Evolutionary conservation across 2,329 filamentous ascomycete species (phyloP).

Genomic region (Sporothrix variecibatus): DNA sequence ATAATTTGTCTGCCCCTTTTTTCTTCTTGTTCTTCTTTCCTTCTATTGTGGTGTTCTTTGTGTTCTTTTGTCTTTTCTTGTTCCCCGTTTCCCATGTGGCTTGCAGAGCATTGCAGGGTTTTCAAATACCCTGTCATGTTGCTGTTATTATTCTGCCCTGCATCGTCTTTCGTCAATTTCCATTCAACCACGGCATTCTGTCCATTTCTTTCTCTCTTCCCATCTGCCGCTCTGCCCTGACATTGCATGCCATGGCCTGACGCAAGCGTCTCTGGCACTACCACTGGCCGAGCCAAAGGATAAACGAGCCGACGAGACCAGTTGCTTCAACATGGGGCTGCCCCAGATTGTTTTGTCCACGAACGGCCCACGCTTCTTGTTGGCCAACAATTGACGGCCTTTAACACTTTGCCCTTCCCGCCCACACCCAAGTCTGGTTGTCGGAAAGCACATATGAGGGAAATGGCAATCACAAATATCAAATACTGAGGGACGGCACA

Average conservation of each 20-base stretch:
- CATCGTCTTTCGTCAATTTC: not conserved
- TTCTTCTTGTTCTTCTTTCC: not conserved
- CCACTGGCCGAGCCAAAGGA: not conserved
- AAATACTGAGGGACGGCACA: constrained; percentile 16
- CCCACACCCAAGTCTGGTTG: not conserved
- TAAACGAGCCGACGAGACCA: not conserved
- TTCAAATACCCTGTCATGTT: not conserved
- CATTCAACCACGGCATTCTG: not conserved
- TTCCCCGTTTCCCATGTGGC: not conserved
- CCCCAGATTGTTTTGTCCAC: not conserved
- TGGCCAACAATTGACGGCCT: not conserved
- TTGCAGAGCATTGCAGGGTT: constrained; percentile 8
- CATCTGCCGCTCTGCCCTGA: not conserved
- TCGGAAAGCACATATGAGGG: constrained; percentile 14
- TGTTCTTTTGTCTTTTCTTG: not conserved
- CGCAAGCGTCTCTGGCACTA: not conserved
- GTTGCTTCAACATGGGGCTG: not conserved
- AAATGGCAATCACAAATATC: not conserved
- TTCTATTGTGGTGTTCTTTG: constrained; percentile 4
- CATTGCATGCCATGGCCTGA: not conserved
- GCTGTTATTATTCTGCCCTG: not conserved
- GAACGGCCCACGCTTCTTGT: not conserved
- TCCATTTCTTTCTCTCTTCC: not conserved
- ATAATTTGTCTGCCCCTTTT: not conserved
- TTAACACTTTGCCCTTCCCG: not conserved